Conservation (phyloP, 1,139 yeast species). For the Blastobotrys aristatus region DNA sequence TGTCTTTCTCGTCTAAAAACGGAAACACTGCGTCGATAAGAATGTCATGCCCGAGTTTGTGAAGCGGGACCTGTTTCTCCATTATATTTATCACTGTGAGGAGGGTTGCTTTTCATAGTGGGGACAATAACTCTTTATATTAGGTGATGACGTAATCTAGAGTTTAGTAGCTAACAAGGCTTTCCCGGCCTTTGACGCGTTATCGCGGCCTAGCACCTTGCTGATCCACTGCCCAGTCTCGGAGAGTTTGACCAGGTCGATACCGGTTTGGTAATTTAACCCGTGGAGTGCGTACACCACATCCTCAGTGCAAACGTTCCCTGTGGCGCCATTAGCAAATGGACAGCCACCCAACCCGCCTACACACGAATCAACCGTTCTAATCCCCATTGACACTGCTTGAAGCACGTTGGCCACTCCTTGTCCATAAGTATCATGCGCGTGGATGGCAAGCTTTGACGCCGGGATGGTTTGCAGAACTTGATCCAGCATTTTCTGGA, state of each 20-base stretch:
- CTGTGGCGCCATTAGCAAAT: constrained; percentile 37
- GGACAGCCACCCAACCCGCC: constrained; percentile 40
- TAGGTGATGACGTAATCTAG: not conserved
- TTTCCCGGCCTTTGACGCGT: constrained; percentile 33
- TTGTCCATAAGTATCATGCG: constrained; percentile 38
- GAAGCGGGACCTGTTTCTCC: constrained; percentile 6
- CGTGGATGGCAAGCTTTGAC: constrained; percentile 34
- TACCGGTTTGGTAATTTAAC: constrained; percentile 34
- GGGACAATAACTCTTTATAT: too few species aligned
- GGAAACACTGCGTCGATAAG: constrained; percentile 30
- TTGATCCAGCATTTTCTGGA: constrained; percentile 27
- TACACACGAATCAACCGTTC: constrained; percentile 34
- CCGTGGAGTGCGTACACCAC: constrained; percentile 36
- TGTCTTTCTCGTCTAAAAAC: constrained; percentile 23
- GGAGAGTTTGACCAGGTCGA: constrained; percentile 29
- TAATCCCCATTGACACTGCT: constrained; percentile 34
- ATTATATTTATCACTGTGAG: not conserved
- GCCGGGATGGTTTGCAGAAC: constrained; percentile 28
- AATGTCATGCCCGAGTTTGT: constrained; percentile 28
- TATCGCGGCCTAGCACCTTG: constrained; percentile 25
- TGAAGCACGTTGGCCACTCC: constrained; percentile 35
- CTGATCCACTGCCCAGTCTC: constrained; percentile 34
- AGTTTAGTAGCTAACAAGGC: constrained; percentile 24
- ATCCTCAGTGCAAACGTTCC: constrained; percentile 37
- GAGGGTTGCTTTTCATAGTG: not conserved